These are phyloP conservation scores for Myxozyma neotropica DNA, from an alignment of 805 yeast genomes.

Conservation along the genomic window DNA sequence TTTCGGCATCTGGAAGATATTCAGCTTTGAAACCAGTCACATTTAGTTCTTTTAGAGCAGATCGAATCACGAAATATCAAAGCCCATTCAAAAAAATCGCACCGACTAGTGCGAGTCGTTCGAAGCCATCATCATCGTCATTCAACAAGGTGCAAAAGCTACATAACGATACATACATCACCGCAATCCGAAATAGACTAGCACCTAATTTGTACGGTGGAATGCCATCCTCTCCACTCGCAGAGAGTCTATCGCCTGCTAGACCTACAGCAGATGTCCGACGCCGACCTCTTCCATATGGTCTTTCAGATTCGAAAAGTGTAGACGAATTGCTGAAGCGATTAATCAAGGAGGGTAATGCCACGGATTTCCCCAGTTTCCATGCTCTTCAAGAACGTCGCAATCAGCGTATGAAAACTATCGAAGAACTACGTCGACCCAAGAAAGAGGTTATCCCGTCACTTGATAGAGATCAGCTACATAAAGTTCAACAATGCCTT, in stretches of 20 bases:
- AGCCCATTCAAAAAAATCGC: conserved; percentile 21
- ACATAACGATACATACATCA: conserved; percentile 3
- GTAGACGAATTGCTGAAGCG: conserved; percentile 29
- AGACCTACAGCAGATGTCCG: conserved; percentile 4
- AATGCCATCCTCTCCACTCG: conserved; percentile 19
- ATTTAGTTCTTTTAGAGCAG: neutral
- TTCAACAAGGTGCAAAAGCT: neutral
- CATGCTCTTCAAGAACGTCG: conserved; percentile 33
- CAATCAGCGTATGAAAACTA: conserved; percentile 27
- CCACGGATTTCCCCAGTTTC: conserved; percentile 34
- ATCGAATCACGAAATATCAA: conserved; percentile 14
- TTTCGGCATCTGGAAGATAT: neutral
- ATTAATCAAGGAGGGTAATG: conserved; percentile 27
- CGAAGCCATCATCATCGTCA: conserved; percentile 1
- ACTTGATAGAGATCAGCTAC: conserved; percentile 42
- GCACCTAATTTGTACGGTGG: conserved; percentile 8
- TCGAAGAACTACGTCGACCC: conserved; percentile 22
- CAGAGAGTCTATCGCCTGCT: conserved; percentile 22
- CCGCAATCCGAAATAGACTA: conserved; percentile 16
- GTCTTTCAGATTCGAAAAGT: conserved; percentile 28
- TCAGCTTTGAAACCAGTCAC: neutral
- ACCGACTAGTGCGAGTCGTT: neutral
- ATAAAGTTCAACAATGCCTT: conserved; percentile 46
- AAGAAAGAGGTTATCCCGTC: conserved; percentile 40
- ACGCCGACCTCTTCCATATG: conserved; percentile 17